Evolutionary conservation across 768 basidiomycete genomes (phyloP).

Genomic region (Serendipita sp.): DNA sequence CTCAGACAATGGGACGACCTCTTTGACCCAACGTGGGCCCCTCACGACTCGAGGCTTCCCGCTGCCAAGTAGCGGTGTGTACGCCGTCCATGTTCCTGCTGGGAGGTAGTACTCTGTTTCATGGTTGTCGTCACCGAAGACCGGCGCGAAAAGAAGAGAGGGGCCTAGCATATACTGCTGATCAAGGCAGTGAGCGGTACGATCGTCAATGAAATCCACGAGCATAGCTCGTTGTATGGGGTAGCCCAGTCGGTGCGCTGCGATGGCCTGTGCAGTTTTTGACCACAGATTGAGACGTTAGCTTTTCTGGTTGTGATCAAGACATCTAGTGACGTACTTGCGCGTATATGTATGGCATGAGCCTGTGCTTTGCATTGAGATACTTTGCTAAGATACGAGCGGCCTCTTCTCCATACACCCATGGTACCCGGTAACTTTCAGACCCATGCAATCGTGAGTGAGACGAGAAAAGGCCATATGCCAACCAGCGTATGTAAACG

Average conservation of each 20-base stretch:
- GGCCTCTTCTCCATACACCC: constrained; percentile 46
- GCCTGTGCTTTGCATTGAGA: constrained; percentile 45
- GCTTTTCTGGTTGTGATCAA: not conserved
- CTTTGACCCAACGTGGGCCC: constrained; percentile 48
- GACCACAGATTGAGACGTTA: not conserved
- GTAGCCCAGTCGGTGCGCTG: constrained; percentile 17
- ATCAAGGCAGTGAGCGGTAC: constrained; percentile 17
- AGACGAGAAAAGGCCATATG: constrained; percentile 60
- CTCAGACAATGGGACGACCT: constrained; percentile 43
- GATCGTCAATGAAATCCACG: constrained; percentile 20
- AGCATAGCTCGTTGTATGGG: constrained; percentile 20
- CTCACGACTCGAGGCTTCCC: constrained; percentile 25
- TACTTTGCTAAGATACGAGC: constrained; percentile 26
- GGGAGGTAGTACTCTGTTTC: constrained; percentile 25
- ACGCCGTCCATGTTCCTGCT: constrained; percentile 21
- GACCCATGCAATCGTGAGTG: constrained; percentile 63
- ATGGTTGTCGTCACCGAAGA: constrained; percentile 15
- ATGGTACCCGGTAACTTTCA: constrained; percentile 59
- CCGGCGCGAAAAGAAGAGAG: constrained; percentile 19
- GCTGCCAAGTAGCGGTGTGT: not conserved
- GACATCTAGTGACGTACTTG: constrained; percentile 13
- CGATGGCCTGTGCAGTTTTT: constrained; percentile 16
- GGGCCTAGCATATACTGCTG: constrained; percentile 22
- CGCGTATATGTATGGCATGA: constrained; percentile 52
- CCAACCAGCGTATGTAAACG: constrained; percentile 62